Evolutionary conservation across 768 basidiomycete genomes (phyloP).

Genomic region (Tubosaeta sp.): DNA sequence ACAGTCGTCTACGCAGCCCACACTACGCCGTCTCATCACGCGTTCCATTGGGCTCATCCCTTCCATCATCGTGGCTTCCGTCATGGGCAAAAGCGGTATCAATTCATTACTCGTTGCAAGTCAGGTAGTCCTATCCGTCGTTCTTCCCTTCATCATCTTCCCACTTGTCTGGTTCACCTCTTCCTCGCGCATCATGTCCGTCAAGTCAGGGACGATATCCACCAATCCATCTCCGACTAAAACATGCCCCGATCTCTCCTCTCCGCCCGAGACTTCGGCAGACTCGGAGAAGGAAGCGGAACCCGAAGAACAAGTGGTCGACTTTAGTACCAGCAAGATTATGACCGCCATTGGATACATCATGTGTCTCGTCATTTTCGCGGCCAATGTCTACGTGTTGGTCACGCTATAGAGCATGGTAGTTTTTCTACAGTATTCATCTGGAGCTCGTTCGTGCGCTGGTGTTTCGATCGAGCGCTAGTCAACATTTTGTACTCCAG

Average conservation of each 20-base stretch:
- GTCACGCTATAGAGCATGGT: constrained; percentile 41
- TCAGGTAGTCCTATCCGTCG: constrained; percentile 80
- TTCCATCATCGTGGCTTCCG: constrained; percentile 71
- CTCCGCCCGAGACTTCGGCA: neutral
- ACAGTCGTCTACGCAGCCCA: constrained; percentile 44
- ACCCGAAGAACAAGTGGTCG: constrained; percentile 39
- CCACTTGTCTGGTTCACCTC: constrained; percentile 76
- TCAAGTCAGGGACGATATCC: constrained; percentile 27
- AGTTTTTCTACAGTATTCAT: neutral
- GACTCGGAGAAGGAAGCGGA: constrained; percentile 7
- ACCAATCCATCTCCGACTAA: neutral
- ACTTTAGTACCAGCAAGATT: constrained; percentile 61
- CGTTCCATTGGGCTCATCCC: constrained; percentile 80
- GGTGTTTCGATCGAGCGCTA: too few species aligned
- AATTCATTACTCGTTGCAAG: constrained; percentile 77
- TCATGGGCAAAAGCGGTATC: constrained; percentile 66
- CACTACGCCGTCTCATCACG: constrained; percentile 77
- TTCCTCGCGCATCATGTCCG: constrained; percentile 64
- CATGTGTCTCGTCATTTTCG: constrained; percentile 62
- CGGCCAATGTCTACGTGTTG: constrained; percentile 77
- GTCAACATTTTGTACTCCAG: too few species aligned
- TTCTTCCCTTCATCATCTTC: constrained; percentile 81
- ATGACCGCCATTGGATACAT: constrained; percentile 45
- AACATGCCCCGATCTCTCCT: neutral
- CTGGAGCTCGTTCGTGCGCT: too few species aligned